phyloP scores from a whole-genome alignment of 2,329 filamentous ascomycete genomes.

The Pestalotiopsis sp. region DNA sequence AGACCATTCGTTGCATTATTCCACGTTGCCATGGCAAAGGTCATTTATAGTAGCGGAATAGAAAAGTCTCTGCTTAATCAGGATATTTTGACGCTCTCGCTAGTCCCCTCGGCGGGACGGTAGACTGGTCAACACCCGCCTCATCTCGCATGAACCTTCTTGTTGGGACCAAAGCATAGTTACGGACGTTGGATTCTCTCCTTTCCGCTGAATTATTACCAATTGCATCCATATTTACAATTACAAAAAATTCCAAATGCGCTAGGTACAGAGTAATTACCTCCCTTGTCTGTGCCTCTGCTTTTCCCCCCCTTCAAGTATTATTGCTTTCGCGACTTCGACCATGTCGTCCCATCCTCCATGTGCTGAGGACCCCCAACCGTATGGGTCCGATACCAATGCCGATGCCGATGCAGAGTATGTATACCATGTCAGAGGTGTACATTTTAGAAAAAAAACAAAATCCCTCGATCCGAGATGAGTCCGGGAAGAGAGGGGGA shows the following conservation, averaged over 20 bases:
- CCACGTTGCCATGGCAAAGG: background rate
- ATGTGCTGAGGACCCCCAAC: background rate
- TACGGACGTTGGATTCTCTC: background rate
- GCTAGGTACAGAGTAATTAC: background rate
- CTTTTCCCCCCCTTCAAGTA: background rate
- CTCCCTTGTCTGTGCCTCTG: background rate
- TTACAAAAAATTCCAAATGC: conserved; percentile 3
- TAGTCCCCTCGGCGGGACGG: background rate
- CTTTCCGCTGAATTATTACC: background rate
- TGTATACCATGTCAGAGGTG: background rate
- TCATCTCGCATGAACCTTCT: conserved; percentile 7
- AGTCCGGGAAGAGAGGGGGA: background rate
- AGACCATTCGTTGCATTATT: background rate
- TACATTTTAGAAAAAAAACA: background rate
- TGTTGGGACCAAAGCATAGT: background rate
- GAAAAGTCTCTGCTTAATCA: background rate
- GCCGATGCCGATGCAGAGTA: background rate
- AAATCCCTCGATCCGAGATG: background rate
- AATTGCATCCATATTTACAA: conserved; percentile 8
- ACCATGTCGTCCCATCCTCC: background rate
- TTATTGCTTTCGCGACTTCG: background rate
- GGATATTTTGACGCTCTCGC: background rate
- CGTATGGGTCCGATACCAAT: background rate
- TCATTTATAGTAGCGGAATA: background rate
- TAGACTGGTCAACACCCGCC: background rate